phyloP scores from a whole-genome alignment of 176 grass and related monocot genomes.

The Chrysopogon serrulatus region DNA sequence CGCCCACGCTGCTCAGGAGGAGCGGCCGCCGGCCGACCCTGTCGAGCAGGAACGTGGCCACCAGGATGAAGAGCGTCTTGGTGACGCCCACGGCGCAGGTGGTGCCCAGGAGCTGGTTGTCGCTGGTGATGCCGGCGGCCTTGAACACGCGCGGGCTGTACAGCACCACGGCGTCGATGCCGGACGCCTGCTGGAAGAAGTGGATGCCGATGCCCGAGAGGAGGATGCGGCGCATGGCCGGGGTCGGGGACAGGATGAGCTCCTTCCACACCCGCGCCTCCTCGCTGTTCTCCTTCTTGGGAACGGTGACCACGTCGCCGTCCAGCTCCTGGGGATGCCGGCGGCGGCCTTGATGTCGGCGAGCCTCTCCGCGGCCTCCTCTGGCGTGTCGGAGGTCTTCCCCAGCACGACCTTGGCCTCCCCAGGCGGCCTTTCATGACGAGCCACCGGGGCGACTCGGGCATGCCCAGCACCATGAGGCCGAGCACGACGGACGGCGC shows the following conservation, averaged over 20 bases:
- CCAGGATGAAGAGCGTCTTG: constrained; percentile 82
- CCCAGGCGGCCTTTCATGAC: constrained; percentile 68
- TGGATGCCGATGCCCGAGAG: constrained; percentile 53
- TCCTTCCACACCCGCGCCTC: constrained; percentile 68
- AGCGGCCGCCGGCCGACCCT: constrained; percentile 63
- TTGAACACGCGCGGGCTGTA: constrained; percentile 78
- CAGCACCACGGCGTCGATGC: constrained; percentile 79
- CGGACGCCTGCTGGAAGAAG: constrained; percentile 92
- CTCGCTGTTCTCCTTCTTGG: constrained; percentile 1
- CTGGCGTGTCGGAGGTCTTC: constrained; percentile 54
- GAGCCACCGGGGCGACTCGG: constrained; percentile 81
- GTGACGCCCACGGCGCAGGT: constrained; percentile 70
- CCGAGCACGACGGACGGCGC: constrained; percentile 63
- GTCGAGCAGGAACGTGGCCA: constrained; percentile 77
- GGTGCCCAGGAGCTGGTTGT: constrained; percentile 48
- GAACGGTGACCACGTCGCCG: constrained; percentile 56
- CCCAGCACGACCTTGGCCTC: constrained; percentile 59
- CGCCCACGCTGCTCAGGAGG: constrained; percentile 55
- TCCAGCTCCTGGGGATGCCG: constrained; percentile 57
- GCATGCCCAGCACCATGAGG: constrained; percentile 64
- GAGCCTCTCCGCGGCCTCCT: constrained; percentile 66
- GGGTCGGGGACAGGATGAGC: constrained; percentile 46
- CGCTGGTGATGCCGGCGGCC: constrained; percentile 41
- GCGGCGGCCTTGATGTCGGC: constrained; percentile 62
- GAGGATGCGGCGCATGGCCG: constrained; percentile 56